These are phyloP conservation scores for Penicillium canescens DNA, from an alignment of 495 filamentous ascomycete species.

Conservation along the genomic window DNA sequence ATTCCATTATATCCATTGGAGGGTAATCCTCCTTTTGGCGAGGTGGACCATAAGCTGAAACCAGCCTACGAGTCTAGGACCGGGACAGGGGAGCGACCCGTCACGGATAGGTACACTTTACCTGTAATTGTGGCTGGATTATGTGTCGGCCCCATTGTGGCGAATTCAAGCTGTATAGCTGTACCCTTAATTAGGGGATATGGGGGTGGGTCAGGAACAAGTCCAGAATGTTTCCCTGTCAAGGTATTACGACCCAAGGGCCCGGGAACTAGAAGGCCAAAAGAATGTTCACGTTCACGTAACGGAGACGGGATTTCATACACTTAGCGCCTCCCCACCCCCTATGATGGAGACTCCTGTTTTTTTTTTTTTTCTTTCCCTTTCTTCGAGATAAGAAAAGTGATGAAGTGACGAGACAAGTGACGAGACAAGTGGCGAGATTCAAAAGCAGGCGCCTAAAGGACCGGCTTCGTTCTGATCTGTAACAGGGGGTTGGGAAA, in stretches of 20 bases:
- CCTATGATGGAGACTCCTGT: conserved; percentile 12
- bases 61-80: not conserved
- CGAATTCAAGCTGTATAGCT: conserved; percentile 5
- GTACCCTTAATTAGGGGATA: conserved; percentile 5
- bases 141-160: conserved; percentile 6
- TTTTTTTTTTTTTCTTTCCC: not conserved
- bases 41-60: conserved; percentile 9
- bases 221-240: not conserved
- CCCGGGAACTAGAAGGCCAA: conserved; percentile 35
- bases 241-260: conserved; percentile 11
- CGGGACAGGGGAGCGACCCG: not conserved
- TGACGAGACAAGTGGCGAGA: conserved; percentile 4
- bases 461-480: conserved; percentile 17
- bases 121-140: not conserved
- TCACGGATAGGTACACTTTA: not conserved
- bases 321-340: conserved; percentile 7
- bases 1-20: not conserved
- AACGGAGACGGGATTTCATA: conserved; percentile 35
- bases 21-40: not conserved
- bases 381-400: not conserved
- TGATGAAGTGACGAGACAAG: not conserved
- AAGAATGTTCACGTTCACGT: conserved; percentile 43
- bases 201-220: conserved; percentile 4
- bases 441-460: not conserved
- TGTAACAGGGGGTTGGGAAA: conserved; percentile 9